Evolutionary conservation across 208 protist genomes (phyloP), one percentile per base, ranked within the genome.

Genomic region (Crithidia sp.): DNA sequence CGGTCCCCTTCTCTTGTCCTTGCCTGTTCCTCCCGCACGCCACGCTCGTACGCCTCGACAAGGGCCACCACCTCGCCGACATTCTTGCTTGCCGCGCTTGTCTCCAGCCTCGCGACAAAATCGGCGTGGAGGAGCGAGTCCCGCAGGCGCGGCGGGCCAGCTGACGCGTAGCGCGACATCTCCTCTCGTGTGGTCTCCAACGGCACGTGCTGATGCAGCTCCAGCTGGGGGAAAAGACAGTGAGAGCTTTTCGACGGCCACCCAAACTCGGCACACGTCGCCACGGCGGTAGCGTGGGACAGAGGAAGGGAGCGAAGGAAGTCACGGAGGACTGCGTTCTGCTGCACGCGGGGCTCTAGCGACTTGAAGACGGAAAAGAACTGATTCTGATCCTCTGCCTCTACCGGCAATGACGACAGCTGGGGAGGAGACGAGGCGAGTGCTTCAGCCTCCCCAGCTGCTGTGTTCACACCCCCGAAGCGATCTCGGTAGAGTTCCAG

Each of bases 111-210:
- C 12, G 12, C 41, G 3, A 94, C 66, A 44, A 93, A 82, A 10
- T 55, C 43, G 17, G 72, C 74, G 65, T 93, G 83, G 19, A 96
- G 76, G 39, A 96, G 54, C 14, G 92, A 96, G 77, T 96, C 92
- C 8, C 79, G 78, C 44, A 95, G 83, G 4, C 47, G 50, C 4
- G 90, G 90, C n/a, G 19, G 47, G 17, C 37, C 5, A 0, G 70
- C 55, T 36, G 64, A 76, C 8, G 72, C 45, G 28, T 10, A 19
- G 17, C 37, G 60, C 8, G 12, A 13, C 4, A 7, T 7, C 54
- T 60, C 44, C 4, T 60, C 44, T 4, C 36, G 37, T 41, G 37
- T 55, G 45, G 36, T 49, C 17, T 37, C 53, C 6, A 14, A 36
- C 14, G 49, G 67, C 5, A 74, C 17, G 60, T 71, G 71, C 14